phyloP scores from a whole-genome alignment of 306 rosid species.

The Acmispon strigosus region DNA sequence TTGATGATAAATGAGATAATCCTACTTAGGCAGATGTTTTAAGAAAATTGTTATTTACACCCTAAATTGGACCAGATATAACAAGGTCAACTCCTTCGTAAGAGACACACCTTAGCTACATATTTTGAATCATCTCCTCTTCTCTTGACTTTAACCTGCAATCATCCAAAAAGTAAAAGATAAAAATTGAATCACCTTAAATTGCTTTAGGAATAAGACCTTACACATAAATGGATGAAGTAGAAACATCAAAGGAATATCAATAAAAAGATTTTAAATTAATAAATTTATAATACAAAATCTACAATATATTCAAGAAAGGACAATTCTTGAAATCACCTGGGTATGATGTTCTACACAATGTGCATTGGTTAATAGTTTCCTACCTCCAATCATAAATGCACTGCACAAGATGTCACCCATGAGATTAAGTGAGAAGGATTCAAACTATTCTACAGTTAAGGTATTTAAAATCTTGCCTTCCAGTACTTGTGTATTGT shows the following conservation, averaged over 20 bases:
- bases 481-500: constrained; percentile 92
- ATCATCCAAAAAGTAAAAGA: constrained; percentile 8
- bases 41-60: constrained; percentile 10
- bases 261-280: not conserved
- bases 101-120: constrained; percentile 87
- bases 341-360: constrained; percentile 96
- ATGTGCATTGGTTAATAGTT: constrained; percentile 93
- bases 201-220: not conserved
- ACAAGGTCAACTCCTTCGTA: not conserved
- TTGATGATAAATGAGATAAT: not conserved
- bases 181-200: not conserved
- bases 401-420: constrained; percentile 61
- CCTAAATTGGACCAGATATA: not conserved
- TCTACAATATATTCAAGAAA: constrained; percentile 19
- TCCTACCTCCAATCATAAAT: constrained; percentile 81
- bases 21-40: not conserved
- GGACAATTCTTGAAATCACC: constrained; percentile 38
- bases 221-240: constrained; percentile 4
- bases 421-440: constrained; percentile 21
- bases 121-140: constrained; percentile 97
- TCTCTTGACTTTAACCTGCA: constrained; percentile 94
- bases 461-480: constrained; percentile 52
- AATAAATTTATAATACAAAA: constrained; percentile 4
- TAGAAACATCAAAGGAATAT: constrained; percentile 1
- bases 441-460: not conserved